A percentile compares a stretch with the other conserved stretches of the same genome.
phyloP scores from a whole-genome alignment of 768 basidiomycete species.

The Amanita inopinata region DNA sequence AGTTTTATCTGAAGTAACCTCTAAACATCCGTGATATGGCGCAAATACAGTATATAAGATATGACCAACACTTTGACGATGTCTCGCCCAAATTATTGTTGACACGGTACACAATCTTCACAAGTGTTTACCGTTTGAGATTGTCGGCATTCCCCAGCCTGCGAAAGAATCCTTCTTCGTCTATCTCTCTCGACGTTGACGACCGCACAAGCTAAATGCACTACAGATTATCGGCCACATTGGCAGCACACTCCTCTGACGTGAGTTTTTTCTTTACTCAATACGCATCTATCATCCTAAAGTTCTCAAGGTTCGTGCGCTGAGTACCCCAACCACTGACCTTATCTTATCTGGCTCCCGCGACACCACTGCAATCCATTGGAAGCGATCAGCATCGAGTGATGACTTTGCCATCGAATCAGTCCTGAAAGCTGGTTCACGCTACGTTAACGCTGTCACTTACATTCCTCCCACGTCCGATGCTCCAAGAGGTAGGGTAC shows the following conservation, averaged over 20 bases:
- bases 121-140: too few relatives aligned
- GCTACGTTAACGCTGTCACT: constrained; percentile 75
- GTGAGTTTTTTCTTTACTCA: constrained; percentile 32
- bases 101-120: too few relatives aligned
- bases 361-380: constrained; percentile 84
- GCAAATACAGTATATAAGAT: too few relatives aligned
- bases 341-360: constrained; percentile 86
- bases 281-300: constrained; percentile 11
- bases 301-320: constrained; percentile 63
- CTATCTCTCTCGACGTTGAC: too few relatives aligned
- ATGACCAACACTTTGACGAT: too few relatives aligned
- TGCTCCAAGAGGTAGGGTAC: constrained; percentile 52
- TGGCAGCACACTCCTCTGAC: constrained; percentile 64
- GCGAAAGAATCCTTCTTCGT: too few relatives aligned
- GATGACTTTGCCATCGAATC: constrained; percentile 44
- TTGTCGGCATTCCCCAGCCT: too few relatives aligned
- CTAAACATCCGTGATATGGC: too few relatives aligned
- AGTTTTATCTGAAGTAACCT: too few relatives aligned
- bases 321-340: constrained; percentile 65
- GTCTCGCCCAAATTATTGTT: too few relatives aligned
- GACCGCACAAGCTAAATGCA: constrained; percentile 37
- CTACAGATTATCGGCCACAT: constrained; percentile 69
- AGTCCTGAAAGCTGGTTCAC: constrained; percentile 54
- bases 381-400: constrained; percentile 47
- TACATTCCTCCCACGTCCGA: constrained; percentile 63